Percentiles rank a stretch among this genome's conserved stretches.
These are phyloP conservation scores for Neurospora terricola DNA, from an alignment of 495 filamentous ascomycete species.

Conservation along the genomic window DNA sequence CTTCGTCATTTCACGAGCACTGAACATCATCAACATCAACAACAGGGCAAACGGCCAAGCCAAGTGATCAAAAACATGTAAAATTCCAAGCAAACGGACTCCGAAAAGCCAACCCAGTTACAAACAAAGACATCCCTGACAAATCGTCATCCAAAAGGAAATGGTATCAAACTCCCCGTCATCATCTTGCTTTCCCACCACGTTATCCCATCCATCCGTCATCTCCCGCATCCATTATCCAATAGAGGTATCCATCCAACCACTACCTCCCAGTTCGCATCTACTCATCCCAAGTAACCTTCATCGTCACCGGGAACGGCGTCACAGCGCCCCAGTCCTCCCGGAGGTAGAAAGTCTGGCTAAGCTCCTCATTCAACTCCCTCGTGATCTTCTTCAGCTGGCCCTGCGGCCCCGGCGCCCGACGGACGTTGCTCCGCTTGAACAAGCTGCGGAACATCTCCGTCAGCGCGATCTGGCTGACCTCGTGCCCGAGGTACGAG, in stretches of 20 bases:
- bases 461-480: constrained; percentile 51
- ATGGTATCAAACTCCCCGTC: background rate
- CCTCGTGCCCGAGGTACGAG: constrained; percentile 51
- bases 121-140: background rate
- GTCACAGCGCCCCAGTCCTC: constrained; percentile 63
- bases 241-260: no score
- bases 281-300: constrained; percentile 39
- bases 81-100: background rate
- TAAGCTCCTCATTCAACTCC: constrained; percentile 48
- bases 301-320: constrained; percentile 65
- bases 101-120: background rate
- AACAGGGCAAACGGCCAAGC: no score
- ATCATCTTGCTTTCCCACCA: no score
- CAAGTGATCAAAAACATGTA: background rate
- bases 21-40: background rate
- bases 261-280: no score
- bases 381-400: constrained; percentile 60
- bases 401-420: constrained; percentile 58
- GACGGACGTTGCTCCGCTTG: constrained; percentile 52
- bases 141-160: background rate
- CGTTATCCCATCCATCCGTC: background rate
- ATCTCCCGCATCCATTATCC: background rate
- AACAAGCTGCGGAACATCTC: constrained; percentile 61
- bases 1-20: background rate
- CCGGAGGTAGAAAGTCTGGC: constrained; percentile 58